Evolutionary conservation across 345 rosid species (phyloP), one percentile per base, ranked within the genome.

Genomic region (Camelina laxa): DNA sequence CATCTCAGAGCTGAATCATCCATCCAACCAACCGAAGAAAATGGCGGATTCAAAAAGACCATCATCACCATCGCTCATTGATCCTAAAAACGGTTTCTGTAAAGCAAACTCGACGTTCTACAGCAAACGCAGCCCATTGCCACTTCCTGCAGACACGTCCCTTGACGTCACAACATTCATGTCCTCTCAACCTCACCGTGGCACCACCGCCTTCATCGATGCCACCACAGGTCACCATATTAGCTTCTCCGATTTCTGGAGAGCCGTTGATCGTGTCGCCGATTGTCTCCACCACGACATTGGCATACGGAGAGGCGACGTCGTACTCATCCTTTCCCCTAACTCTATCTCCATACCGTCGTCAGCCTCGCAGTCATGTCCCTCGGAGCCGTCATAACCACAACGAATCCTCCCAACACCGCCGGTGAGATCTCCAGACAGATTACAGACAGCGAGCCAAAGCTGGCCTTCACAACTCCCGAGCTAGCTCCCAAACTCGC

Each of bases 351-450:
- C 72, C 85, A 74, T 91, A 92, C 98, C 16, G 35, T 91, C 68
- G 84, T 91, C 45, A 87, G 91, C 73, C 93, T 88, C 79, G 75
- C 97, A 69, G 91, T 91, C 39, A 81, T 93, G 91, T 91, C 96
- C 6, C 83, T 93, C 33, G 97, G 97, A 45, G 96, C 97, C 63
- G 67, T 93, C 59, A 82, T 93, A 80, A 93, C 93, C 77, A 89
- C 97, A 67, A 83, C 90, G 14, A 93, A 91, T 35, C 88, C 96
- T 48, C 98, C 91, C 75, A 91, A 91, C 85, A 93, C 97, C 20
- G 60, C 87, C 7, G 51, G 72, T 12, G 98, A 93, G 68, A 89
- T 93, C 74, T 80, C 84, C 27, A 85, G 69, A 74, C 98, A 93
- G 74, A 77, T 83, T 42, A 82, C 80, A 5, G 89, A 93, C 56